Conservation (phyloP, 306 rosid genomes). For the Abrus pulchellus region DNA sequence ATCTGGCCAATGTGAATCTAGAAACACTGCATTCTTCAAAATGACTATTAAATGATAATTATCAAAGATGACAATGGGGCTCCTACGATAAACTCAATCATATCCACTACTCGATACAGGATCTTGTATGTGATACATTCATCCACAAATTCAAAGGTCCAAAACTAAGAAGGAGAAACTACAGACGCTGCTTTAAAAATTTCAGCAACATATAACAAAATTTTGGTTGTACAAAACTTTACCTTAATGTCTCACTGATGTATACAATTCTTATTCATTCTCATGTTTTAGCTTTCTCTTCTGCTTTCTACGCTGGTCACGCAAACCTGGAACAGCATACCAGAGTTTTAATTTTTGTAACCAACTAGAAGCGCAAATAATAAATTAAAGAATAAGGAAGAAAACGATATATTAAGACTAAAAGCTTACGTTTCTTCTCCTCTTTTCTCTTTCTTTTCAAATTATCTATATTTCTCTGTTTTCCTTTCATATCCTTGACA, state of each 20-base stretch:
- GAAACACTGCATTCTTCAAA: neutral
- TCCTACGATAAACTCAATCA: conserved; percentile 20
- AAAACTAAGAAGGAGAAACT: conserved; percentile 38
- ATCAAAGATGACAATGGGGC: neutral
- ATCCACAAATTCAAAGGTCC: conserved; percentile 9
- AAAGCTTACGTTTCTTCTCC: conserved; percentile 77
- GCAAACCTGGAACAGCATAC: conserved; percentile 64
- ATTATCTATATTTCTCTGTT: conserved; percentile 61
- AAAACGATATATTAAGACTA: neutral
- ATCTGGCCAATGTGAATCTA: neutral
- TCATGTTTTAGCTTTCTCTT: conserved; percentile 57
- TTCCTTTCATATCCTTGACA: conserved; percentile 59
- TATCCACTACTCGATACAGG: neutral
- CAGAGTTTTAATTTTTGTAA: neutral
- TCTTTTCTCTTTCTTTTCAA: conserved; percentile 76
- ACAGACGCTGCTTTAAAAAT: conserved; percentile 19
- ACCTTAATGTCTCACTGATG: conserved; percentile 17
- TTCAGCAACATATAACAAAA: conserved; percentile 19
- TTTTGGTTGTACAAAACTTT: conserved; percentile 33
- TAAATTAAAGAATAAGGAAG: neutral
- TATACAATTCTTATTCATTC: conserved; percentile 40
- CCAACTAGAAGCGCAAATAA: neutral
- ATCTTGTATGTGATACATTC: neutral
- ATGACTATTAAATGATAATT: neutral
- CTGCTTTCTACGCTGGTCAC: conserved; percentile 80